Base-by-base conservation (phyloP, 257 asterid species). In the Ocimum tenuiflorum region DNA sequence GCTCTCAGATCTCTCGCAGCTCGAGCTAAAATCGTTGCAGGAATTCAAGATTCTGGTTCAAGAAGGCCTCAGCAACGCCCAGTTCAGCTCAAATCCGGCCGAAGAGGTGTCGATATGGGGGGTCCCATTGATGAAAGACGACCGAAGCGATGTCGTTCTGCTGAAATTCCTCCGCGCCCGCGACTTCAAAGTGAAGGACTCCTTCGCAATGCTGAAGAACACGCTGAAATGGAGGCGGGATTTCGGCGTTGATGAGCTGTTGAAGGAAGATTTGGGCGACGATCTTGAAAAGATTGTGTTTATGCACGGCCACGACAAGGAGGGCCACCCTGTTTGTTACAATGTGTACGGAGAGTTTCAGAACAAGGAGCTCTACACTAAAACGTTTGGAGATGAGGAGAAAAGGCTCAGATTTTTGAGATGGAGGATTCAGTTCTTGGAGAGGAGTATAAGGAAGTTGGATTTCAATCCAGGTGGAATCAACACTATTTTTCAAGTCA, bases 101-200 rank as follows among this genome's bases (percentile, higher is more conserved):
- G 85, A 79, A 10, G 88, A 82, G 39, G 79, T 78, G 1, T 83
- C 85, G 0, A 86, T 91, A 41, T 91, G 96, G 96, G 97, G 97
- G 1, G 71, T 88, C 9, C 96, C 97, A 1, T 23, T 91, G 50
- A 24, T 88, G 79, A 77, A 76, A 54, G 97, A 91, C 69, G 85
- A 82, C 18, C 77, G 89, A 47, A 84, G 82, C 27, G 96, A 92
- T 69, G 88, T 89, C 68, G 73, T 89, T 55, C 72, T 92, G 70
- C 77, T 92, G 8, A 92, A 89, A 65, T 92, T 89, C 73, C 83
- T 92, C n/a, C 82, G 95, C 0, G 98, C 98, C 51, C 87, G 98
- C 18, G 98, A 92, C 45, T 92, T 92, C 20, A 87, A 84, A 38
- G 85, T 77, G 14, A 81, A 80, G 56, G 95, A 92, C 15, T 77